Evolutionary conservation across 148 eudicot genomes (phyloP).

Genomic region (Heliamphora exappendiculata): DNA sequence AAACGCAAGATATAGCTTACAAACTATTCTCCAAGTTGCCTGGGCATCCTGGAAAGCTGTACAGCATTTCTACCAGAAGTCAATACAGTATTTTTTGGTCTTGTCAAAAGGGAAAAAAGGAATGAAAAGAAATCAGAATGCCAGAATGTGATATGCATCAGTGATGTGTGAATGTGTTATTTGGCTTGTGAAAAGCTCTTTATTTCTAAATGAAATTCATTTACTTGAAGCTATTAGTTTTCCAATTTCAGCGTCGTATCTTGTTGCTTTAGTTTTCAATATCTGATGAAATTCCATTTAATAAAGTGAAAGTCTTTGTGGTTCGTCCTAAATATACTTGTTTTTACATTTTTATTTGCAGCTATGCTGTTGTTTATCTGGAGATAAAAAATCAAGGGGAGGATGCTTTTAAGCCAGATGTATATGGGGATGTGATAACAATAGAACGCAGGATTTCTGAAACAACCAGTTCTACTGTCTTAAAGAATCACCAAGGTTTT

Average conservation of each 20-base stretch:
- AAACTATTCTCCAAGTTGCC: no score
- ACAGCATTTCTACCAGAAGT: background rate
- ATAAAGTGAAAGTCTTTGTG: background rate
- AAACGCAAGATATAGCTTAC: no score
- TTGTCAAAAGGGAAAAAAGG: background rate
- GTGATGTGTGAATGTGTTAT: background rate
- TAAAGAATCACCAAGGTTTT: constrained; percentile 75
- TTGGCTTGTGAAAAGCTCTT: background rate
- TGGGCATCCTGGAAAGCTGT: background rate
- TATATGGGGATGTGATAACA: constrained; percentile 62
- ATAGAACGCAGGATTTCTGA: constrained; percentile 85
- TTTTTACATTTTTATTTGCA: constrained; percentile 24
- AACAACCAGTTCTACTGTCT: constrained; percentile 42
- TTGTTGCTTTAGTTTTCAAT: background rate
- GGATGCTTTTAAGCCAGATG: constrained; percentile 79
- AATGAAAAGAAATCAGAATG: background rate
- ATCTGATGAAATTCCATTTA: background rate
- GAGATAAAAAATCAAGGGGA: constrained; percentile 81
- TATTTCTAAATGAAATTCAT: background rate
- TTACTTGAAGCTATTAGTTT: background rate
- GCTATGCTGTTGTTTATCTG: constrained; percentile 69
- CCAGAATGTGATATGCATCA: background rate
- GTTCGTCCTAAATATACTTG: constrained; percentile 6
- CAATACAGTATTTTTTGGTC: background rate
- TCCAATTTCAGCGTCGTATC: background rate